Base-by-base conservation (phyloP, 768 basidiomycete species). In the Gyrodon lividus region DNA sequence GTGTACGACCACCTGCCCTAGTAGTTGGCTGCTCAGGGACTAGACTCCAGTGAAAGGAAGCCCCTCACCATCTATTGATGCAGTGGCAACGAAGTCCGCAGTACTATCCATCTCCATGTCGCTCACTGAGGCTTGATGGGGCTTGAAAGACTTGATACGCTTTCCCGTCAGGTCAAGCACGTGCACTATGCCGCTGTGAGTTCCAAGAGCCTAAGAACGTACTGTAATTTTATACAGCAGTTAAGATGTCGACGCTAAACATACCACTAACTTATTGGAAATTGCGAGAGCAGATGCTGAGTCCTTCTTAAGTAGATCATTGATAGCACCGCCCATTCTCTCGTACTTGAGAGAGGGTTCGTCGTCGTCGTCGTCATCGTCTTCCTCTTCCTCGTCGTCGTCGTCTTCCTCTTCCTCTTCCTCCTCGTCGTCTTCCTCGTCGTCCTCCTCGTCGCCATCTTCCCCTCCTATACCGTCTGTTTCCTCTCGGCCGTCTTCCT, bases 271-370 rank as follows among this genome's bases (percentile, higher is more conserved):
- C 58, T 86, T 86, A 46, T 83, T 81, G 0, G 87, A 84, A 19
- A 93, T 80, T 12, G 83, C 78, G 19, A 98, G 73, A 5, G 92
- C 83, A 34, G 93, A 95, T 2, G 87, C 91, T 12, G 92, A 86
- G 63, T 97, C 96, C 67, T 90, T 95, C 73, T 83, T 84, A 48
- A 98, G 78, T 24, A 97, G 71, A 59, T 91, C 89, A 4, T 82
- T 81, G 24, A 89, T 72, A 0, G 79, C 70, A 2, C 91, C 89
- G 20, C 79, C 78, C 48, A 97, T 79, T 39, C 88, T 83, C 58
- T 89, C 85, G 63, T 98, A 98, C 67, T 98, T 98, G 61, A 98
- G 76, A 0, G 88, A 80, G 31, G 90, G 94, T 72, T 96, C 94
- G 17, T 94, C 91, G 23, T 95, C 92, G 2, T 93, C 93, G 0